Evolutionary conservation across 176 grass and related monocot species (phyloP).

Genomic region (Metroxylon sagu): DNA sequence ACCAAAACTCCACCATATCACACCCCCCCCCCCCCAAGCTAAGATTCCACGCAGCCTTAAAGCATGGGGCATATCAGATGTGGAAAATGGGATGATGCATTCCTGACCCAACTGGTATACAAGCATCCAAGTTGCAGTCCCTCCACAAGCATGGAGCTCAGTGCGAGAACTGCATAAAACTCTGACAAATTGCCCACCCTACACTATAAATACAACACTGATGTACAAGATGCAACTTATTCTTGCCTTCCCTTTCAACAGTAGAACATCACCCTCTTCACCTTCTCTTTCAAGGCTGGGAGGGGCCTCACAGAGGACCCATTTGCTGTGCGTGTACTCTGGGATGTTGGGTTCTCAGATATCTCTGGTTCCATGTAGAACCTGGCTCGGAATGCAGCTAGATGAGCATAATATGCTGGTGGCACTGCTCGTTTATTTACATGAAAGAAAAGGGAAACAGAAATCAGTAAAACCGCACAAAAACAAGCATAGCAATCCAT

Average conservation of each 20-base stretch:
- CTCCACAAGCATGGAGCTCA: background rate
- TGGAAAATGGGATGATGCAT: background rate
- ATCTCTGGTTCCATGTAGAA: slow-evolving; percentile 69
- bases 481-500: background rate
- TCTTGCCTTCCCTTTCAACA: slow-evolving; percentile 33
- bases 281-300: slow-evolving; percentile 90
- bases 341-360: slow-evolving; percentile 40
- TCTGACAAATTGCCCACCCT: slow-evolving; percentile 10
- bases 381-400: slow-evolving; percentile 53
- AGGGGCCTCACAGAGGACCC: slow-evolving; percentile 66
- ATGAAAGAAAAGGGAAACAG: background rate
- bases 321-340: slow-evolving; percentile 36
- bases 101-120: slow-evolving; percentile 5
- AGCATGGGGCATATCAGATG: too few species aligned
- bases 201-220: slow-evolving; percentile 47
- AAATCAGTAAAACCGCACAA: background rate
- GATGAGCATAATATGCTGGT: slow-evolving; percentile 71
- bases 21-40: too few species aligned
- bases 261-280: slow-evolving; percentile 99
- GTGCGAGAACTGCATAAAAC: background rate
- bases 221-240: slow-evolving; percentile 13
- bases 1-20: too few species aligned
- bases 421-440: slow-evolving; percentile 22
- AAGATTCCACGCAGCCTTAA: too few species aligned
- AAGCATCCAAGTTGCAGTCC: background rate